phyloP scores from a whole-genome alignment of 495 filamentous ascomycete genomes.

The Monascus purpureus region DNA sequence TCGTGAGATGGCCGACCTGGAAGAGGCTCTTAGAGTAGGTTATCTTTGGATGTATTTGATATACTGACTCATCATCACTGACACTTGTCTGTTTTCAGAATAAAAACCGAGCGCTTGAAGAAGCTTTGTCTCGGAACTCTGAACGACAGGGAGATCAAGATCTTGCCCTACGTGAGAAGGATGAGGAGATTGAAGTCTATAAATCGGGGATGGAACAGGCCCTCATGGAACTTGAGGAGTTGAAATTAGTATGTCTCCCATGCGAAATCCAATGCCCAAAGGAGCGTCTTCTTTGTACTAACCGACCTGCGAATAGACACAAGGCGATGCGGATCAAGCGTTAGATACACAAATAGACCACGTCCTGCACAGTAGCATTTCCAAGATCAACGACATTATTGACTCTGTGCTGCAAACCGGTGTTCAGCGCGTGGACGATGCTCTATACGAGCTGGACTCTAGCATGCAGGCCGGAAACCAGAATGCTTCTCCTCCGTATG shows the following conservation, averaged over 20 bases:
- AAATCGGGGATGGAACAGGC: slow-evolving; percentile 96
- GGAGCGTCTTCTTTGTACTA: background rate
- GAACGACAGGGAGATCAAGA: slow-evolving; percentile 81
- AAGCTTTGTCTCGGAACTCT: slow-evolving; percentile 56
- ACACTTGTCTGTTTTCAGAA: slow-evolving; percentile 29
- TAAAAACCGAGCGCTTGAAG: slow-evolving; percentile 82
- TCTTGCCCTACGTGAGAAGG: slow-evolving; percentile 71
- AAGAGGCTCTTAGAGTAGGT: slow-evolving; percentile 66
- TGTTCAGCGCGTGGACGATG: slow-evolving; percentile 90
- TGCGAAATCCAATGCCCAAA: background rate
- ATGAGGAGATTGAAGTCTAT: slow-evolving; percentile 93
- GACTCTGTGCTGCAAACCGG: slow-evolving; percentile 91
- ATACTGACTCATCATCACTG: background rate
- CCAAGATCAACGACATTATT: slow-evolving; percentile 94
- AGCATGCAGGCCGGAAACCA: slow-evolving; percentile 98
- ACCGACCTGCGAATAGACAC: slow-evolving; percentile 19
- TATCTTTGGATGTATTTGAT: background rate
- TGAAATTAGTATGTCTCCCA: slow-evolving; percentile 38
- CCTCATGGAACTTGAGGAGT: slow-evolving; percentile 75
- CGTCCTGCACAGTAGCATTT: slow-evolving; percentile 66
- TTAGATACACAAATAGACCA: slow-evolving; percentile 86
- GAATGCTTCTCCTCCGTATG: slow-evolving; percentile 90
- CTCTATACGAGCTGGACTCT: slow-evolving; percentile 91
- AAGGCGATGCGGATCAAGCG: slow-evolving; percentile 66
- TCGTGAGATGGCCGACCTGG: slow-evolving; percentile 88